Evolutionary conservation across 1,139 yeast genomes (phyloP).

Genomic region (Saccharomyces hybrid): DNA sequence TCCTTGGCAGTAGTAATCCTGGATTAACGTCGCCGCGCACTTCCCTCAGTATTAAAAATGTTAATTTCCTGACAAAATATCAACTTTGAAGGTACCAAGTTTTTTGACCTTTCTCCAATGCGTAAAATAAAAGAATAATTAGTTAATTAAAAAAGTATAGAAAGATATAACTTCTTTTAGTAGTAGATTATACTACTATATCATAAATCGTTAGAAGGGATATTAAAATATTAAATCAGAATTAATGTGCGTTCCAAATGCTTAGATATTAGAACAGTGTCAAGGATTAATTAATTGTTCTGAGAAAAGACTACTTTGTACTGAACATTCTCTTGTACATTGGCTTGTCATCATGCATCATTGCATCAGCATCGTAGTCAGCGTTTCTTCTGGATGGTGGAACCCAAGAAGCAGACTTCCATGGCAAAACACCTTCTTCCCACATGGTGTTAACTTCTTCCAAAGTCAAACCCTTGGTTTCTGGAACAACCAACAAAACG

Average conservation of each 20-base stretch:
- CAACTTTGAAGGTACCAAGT: no score
- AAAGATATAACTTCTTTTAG: no score
- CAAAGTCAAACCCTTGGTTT: slow-evolving; percentile 62
- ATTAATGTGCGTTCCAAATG: not conserved
- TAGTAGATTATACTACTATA: no score
- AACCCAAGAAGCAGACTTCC: slow-evolving; percentile 27
- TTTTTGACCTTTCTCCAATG: no score
- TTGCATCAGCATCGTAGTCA: slow-evolving; percentile 19
- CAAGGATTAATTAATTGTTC: not conserved
- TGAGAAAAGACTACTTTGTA: slow-evolving; percentile 26
- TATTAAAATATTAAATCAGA: not conserved
- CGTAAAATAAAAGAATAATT: no score
- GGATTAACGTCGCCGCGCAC: no score
- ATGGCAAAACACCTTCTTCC: slow-evolving; percentile 26
- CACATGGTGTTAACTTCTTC: slow-evolving; percentile 66
- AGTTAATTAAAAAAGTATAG: no score
- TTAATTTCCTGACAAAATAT: no score
- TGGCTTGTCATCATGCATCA: slow-evolving; percentile 24
- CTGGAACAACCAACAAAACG: slow-evolving; percentile 58
- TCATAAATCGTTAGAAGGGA: no score
- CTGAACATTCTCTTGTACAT: slow-evolving; percentile 21
- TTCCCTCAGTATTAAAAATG: no score
- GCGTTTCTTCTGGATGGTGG: slow-evolving; percentile 26
- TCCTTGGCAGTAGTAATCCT: no score
- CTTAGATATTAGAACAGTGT: not conserved